These are phyloP conservation scores for Carex sylvatica DNA, from an alignment of 202 grass and related monocot genomes.

Conservation along the genomic window DNA sequence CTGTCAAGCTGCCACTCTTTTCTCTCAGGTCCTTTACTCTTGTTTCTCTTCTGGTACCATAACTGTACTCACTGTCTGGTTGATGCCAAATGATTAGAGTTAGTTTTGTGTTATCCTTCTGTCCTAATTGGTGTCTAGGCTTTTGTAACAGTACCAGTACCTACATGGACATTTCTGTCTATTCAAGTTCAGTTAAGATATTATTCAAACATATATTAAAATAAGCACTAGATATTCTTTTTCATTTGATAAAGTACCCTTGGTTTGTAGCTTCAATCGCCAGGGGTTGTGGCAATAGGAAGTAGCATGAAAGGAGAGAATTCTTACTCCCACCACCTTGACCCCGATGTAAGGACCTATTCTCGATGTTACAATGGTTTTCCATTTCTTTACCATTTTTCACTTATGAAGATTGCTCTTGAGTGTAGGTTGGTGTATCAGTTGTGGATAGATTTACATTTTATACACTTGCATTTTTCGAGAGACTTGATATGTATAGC, in stretches of 20 bases:
- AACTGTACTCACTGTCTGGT: background rate
- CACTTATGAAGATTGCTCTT: constrained; percentile 27
- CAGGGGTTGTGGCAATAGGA: constrained; percentile 86
- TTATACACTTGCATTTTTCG: constrained; percentile 97
- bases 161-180: background rate
- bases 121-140: background rate
- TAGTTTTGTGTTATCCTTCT: constrained; percentile 1
- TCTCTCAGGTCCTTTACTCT: constrained; percentile 67
- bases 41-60: constrained; percentile 5
- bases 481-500: constrained; percentile 99
- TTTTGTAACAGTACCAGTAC: background rate
- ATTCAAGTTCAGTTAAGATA: background rate
- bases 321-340: constrained; percentile 99
- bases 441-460: constrained; percentile 98
- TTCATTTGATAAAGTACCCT: constrained; percentile 2
- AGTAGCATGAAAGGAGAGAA: constrained; percentile 99
- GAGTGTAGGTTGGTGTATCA: constrained; percentile 88
- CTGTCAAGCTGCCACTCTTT: constrained; percentile 96
- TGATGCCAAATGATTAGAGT: background rate
- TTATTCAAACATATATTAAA: constrained; percentile 11
- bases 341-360: constrained; percentile 73
- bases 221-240: background rate
- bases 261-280: constrained; percentile 75
- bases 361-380: constrained; percentile 21
- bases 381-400: constrained; percentile 14